Percentiles rank a stretch among this genome's conserved stretches.
These are phyloP conservation scores for Raffaelea ambrosiae DNA, from an alignment of 2,329 filamentous ascomycete genomes.

Conservation along the genomic window DNA sequence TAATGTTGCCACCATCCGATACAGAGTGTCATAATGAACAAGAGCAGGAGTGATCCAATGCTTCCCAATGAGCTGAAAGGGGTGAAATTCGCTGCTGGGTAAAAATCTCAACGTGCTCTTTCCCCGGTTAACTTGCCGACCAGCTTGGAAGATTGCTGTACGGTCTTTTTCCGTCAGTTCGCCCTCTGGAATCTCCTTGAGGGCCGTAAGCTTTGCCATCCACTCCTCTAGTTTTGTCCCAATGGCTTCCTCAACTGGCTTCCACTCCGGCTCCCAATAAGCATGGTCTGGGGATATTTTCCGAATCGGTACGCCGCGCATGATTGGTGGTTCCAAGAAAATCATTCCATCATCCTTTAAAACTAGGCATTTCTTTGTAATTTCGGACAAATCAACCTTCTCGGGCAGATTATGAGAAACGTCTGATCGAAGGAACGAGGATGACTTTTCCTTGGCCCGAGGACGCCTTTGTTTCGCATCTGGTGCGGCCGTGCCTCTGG, in stretches of 20 bases:
- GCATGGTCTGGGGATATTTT: conserved; percentile 41
- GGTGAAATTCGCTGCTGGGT: conserved; percentile 40
- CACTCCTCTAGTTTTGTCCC: conserved; percentile 36
- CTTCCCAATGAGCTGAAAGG: conserved; percentile 48
- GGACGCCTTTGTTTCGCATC: too few species aligned
- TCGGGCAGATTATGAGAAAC: too few species aligned
- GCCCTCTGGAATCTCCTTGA: conserved; percentile 23
- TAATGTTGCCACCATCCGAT: conserved; percentile 44
- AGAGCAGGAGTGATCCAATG: conserved; percentile 35
- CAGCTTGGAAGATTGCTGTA: conserved; percentile 42
- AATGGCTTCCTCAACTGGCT: conserved; percentile 32
- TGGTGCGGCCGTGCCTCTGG: neutral
- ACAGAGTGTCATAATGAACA: conserved; percentile 48
- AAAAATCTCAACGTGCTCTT: conserved; percentile 44
- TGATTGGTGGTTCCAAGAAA: conserved; percentile 42
- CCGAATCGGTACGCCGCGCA: conserved; percentile 42
- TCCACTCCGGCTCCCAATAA: conserved; percentile 50
- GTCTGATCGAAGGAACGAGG: neutral
- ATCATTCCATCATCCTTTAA: conserved; percentile 40
- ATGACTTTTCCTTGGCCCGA: neutral
- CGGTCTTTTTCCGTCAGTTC: conserved; percentile 22
- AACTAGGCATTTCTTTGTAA: conserved; percentile 34
- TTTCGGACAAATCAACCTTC: conserved; percentile 22
- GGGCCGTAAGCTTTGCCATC: conserved; percentile 39
- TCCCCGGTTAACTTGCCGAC: conserved; percentile 48